Base-by-base conservation (phyloP, 1,284 basidiomycete species). In the Ceratobasidium sp. region DNA sequence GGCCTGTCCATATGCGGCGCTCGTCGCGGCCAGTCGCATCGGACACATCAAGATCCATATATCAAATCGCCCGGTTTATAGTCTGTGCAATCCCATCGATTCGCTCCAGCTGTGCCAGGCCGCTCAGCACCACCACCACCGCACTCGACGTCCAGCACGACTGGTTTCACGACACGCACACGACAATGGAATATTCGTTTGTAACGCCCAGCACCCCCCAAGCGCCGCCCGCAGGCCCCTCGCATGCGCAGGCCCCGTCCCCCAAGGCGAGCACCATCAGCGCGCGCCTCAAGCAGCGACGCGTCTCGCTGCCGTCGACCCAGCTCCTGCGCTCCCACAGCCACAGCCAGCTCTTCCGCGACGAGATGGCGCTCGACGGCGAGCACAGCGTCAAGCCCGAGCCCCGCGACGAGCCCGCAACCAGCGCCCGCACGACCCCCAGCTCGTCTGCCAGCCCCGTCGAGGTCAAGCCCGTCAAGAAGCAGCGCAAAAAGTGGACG, bases 271-370 rank as follows among this genome's bases (percentile, higher is more conserved):
- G 3, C 5, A 53, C 62, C 12, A 67, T 67, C 48, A 67, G 62
- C 34, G 62, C 62, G 36, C 62, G 62, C 12, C 50, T 71, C 30
- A 89, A 91, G 77, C 88, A 89, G 74, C 83, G 91, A 67, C 86
- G 91, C 74, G 88, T 90, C 6, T 92, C 91, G 0, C 53, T 74
- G 0, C 86, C 87, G 4, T 88, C 90, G 0, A 89, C 90, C 2
- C 84, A 88, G 50, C 80, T 90, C 76, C 88, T 90, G 26, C 74
- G 67, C n/a, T 65, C 46, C 43, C 86, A 88, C 55, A 86, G n/a
- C n/a, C n/a, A n/a, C n/a, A n/a, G 87, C n/a, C 92, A 88, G 87
- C 84, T 82, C 76, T 92, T 92, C 76, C 85, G 89, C 70, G 91
- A 92, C 81, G 91, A 92, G 79, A 91, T 89, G 30, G 83, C 83